These are phyloP conservation scores for Solanum sparsipilum DNA, from an alignment of 257 asterid genomes.

Conservation along the genomic window DNA sequence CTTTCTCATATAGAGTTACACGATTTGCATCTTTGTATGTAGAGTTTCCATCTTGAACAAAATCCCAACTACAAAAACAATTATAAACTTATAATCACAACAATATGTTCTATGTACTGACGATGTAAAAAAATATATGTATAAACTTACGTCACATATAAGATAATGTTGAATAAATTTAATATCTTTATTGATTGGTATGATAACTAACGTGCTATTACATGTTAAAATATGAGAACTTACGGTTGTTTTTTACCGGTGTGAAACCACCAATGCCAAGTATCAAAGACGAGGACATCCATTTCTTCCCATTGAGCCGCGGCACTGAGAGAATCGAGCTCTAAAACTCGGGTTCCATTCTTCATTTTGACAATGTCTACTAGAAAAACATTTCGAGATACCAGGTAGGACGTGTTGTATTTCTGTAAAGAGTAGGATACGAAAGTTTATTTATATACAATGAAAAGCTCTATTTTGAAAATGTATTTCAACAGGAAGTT, in stretches of 20 bases:
- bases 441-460: not conserved
- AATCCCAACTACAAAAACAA: constrained; percentile 14
- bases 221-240: not conserved
- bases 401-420: not conserved
- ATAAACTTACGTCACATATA: not conserved
- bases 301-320: constrained; percentile 8
- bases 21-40: constrained; percentile 11
- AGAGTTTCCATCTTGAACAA: not conserved
- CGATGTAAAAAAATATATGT: not conserved
- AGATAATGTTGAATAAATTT: not conserved
- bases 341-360: constrained; percentile 4
- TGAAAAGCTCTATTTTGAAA: not conserved
- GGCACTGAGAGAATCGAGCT: constrained; percentile 3
- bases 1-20: constrained; percentile 7
- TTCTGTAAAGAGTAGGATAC: not conserved
- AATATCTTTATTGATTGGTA: not conserved
- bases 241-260: constrained; percentile 22
- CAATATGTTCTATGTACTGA: not conserved
- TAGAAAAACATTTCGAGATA: constrained; percentile 8
- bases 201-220: not conserved
- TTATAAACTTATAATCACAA: not conserved
- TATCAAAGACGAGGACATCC: constrained; percentile 15
- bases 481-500: not conserved
- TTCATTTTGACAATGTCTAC: constrained; percentile 4
- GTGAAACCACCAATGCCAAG: constrained; percentile 40